Conservation (phyloP, 2,329 filamentous ascomycete species). For the Reticulascus tulasneorum region DNA sequence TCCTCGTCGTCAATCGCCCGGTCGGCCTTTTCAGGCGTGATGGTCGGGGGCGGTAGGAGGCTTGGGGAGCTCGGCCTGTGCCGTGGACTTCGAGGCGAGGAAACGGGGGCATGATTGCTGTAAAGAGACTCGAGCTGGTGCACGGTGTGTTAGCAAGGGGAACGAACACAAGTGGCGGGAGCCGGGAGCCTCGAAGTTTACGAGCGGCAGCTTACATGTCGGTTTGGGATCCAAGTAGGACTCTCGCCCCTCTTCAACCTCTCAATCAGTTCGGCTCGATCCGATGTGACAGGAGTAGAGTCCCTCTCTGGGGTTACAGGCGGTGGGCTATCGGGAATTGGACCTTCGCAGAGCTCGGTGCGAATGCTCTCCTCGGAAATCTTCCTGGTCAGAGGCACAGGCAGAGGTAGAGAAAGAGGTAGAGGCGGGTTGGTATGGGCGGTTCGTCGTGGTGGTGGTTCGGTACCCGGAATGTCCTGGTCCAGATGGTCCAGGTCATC, state of each 20-base stretch:
- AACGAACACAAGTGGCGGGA: too few species aligned
- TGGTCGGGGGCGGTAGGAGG: constrained; percentile 42
- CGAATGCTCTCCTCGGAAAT: constrained; percentile 58
- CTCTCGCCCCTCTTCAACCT: constrained; percentile 76
- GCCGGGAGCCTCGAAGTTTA: too few species aligned
- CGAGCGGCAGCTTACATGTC: constrained; percentile 56
- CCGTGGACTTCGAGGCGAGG: constrained; percentile 32
- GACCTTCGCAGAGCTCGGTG: constrained; percentile 59
- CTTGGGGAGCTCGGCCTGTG: constrained; percentile 31
- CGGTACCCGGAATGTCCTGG: constrained; percentile 5
- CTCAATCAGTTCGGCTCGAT: constrained; percentile 77
- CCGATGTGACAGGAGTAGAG: constrained; percentile 36
- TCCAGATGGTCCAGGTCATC: constrained; percentile 40
- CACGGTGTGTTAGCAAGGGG: constrained; percentile 2
- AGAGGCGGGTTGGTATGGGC: background rate
- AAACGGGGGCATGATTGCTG: constrained; percentile 25
- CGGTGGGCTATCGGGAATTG: constrained; percentile 39
- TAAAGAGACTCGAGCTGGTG: constrained; percentile 32
- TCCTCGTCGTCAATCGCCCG: constrained; percentile 27
- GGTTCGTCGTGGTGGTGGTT: background rate
- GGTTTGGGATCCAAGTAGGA: constrained; percentile 67
- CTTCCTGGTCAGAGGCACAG: constrained; percentile 24
- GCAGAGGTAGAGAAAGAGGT: constrained; percentile 5
- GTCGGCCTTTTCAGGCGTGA: constrained; percentile 41
- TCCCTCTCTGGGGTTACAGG: constrained; percentile 25